Evolutionary conservation across 495 filamentous ascomycete genomes (phyloP), one percentile per base, ranked within the genome.

Genomic region (Penicillium soppii): DNA sequence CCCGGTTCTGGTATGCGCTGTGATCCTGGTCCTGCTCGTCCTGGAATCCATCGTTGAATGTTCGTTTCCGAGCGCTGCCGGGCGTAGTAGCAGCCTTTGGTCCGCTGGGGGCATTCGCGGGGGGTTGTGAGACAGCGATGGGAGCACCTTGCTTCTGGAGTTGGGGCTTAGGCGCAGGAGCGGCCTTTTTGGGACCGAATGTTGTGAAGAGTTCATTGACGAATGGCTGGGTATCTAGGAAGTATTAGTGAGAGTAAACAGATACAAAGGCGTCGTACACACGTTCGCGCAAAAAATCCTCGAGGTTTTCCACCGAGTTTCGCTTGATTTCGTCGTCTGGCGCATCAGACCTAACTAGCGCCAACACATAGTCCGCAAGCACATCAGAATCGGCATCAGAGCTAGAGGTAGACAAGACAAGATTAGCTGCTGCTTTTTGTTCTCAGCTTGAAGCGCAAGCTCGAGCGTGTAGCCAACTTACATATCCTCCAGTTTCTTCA

Each of bases 301-400:
- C 84, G 38, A 97, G 78, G 58, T 91, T 88, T 37, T 84, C 81
- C 56, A 89, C 80, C 49, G 87, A 92, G 16, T 86, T 81, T 60
- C 81, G 76, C 61, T 85, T 83, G 29, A 95, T 85, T 43, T 85
- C 78, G 4, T 86, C 80, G n/a, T 82, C 80, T 17, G 84, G 79
- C 52, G 88, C 88, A 58, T 96, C 90, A 45, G 89, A 84, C 47
- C 82, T 82, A 26, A 96, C 76, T 8, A 98, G 82, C n/a, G 92
- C 92, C 25, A 97, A 74, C 0, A 98, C 89, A 62, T 97, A 98
- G 63, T 98, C 94, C 25, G 91, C 92, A 13, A 98, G 86, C 3
- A 98, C 90, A 60, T 96, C 91, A 23, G 90, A 85, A 67, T 98
- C 94, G 40, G 92, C 94, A 67, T 97, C 94, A 12, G 91, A 95